phyloP scores from a whole-genome alignment of 2,329 filamentous ascomycete genomes.

The Stagonosporopsis rhizophila region DNA sequence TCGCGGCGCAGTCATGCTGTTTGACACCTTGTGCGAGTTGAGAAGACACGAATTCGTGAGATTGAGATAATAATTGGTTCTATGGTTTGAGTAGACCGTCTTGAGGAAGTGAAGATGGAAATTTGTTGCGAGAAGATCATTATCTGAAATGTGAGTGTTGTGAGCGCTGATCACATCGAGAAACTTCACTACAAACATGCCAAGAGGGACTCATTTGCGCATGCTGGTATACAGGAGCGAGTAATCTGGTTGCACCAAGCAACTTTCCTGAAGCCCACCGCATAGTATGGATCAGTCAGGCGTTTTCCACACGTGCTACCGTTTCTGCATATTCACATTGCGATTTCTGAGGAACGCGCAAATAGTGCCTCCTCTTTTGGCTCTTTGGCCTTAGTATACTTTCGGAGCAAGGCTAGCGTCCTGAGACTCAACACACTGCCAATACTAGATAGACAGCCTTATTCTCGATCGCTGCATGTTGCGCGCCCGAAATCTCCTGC shows the following conservation, averaged over 20 bases:
- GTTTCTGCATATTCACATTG: too few relatives aligned
- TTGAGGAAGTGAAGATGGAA: conserved; percentile 1
- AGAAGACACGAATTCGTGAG: too few relatives aligned
- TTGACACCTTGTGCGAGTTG: background rate
- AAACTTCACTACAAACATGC: background rate
- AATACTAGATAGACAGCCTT: background rate
- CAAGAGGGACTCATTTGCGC: background rate
- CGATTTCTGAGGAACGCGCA: background rate
- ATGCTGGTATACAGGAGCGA: background rate
- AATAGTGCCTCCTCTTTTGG: background rate
- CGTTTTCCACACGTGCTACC: too few relatives aligned
- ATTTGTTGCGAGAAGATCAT: background rate
- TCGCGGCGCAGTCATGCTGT: background rate
- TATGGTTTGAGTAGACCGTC: background rate
- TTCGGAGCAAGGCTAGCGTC: background rate
- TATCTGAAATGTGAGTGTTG: background rate
- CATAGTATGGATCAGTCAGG: background rate
- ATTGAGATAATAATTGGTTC: background rate
- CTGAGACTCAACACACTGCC: background rate
- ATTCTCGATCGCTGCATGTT: background rate
- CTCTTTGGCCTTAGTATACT: background rate
- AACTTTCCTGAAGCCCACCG: background rate
- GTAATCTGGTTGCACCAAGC: background rate
- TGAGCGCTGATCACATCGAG: background rate
- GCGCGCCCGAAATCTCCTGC: background rate